These are phyloP conservation scores for Casaregolazyma lundiana DNA, from an alignment of 1,139 yeast genomes.

Conservation along the genomic window DNA sequence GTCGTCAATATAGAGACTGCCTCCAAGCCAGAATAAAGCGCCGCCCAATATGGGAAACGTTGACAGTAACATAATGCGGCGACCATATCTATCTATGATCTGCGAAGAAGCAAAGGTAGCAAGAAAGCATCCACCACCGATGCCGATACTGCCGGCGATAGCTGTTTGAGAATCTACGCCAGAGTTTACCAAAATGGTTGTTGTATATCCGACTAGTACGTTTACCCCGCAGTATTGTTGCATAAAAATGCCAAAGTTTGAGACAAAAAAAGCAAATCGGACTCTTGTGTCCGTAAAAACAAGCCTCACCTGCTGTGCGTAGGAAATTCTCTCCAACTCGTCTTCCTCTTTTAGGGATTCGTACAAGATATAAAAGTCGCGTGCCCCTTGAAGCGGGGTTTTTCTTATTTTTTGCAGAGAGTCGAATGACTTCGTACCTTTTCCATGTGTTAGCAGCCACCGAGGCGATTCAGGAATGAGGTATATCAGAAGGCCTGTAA, in stretches of 20 bases:
- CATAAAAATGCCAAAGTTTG: slow-evolving; percentile 11
- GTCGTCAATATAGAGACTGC: slow-evolving; percentile 8
- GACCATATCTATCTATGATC: slow-evolving; percentile 11
- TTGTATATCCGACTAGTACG: slow-evolving; percentile 10
- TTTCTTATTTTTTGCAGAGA: slow-evolving; percentile 44
- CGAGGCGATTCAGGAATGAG: slow-evolving; percentile 22
- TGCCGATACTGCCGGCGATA: slow-evolving; percentile 12
- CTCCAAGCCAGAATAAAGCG: slow-evolving; percentile 50
- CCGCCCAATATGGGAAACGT: slow-evolving; percentile 24
- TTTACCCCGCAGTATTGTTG: slow-evolving; percentile 13
- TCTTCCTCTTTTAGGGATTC: slow-evolving; percentile 9
- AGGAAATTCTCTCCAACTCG: slow-evolving; percentile 8
- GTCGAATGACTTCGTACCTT: slow-evolving; percentile 45
- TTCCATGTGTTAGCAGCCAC: slow-evolving; percentile 27
- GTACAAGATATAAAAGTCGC: slow-evolving; percentile 10
- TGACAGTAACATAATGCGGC: slow-evolving; percentile 9
- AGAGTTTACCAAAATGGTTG: slow-evolving; percentile 10
- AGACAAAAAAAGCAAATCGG: slow-evolving; percentile 10
- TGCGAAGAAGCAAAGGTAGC: slow-evolving; percentile 11
- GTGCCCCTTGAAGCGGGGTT: slow-evolving; percentile 21
- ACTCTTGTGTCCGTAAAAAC: slow-evolving; percentile 10
- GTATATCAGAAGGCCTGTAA: slow-evolving; percentile 15
- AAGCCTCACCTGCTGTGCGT: slow-evolving; percentile 8
- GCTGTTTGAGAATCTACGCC: slow-evolving; percentile 12
- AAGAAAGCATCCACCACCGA: slow-evolving; percentile 11